Percentiles rank a stretch among this genome's conserved stretches.
These are phyloP conservation scores for Breviolum minutum DNA, from an alignment of 73 alveolate species.

Conservation along the genomic window DNA sequence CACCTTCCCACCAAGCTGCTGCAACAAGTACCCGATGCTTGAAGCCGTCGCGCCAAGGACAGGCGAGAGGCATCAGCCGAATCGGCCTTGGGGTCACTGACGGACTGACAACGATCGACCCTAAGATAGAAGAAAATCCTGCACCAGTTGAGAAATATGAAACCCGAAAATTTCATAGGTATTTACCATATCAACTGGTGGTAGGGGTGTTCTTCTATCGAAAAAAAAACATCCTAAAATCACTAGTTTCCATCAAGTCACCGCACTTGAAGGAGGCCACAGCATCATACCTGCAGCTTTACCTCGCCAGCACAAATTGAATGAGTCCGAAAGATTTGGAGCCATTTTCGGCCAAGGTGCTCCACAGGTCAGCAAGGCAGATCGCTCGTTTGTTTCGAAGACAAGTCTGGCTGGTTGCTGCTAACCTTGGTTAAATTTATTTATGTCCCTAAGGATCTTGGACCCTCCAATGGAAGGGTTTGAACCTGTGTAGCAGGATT, in stretches of 20 bases:
- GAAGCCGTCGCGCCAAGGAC: conserved; percentile 58
- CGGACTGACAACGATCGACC: too few relatives aligned
- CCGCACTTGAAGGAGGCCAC: conserved; percentile 24
- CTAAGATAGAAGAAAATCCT: too few relatives aligned
- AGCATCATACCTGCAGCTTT: conserved; percentile 62
- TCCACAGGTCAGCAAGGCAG: conserved; percentile 31
- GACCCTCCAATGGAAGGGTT: too few relatives aligned
- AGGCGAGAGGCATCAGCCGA: conserved; percentile 7
- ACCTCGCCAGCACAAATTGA: neutral
- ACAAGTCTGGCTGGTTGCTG: conserved; percentile 31
- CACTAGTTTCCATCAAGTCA: neutral
- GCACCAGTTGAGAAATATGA: too few relatives aligned
- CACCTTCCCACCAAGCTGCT: conserved; percentile 4
- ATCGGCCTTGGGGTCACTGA: too few relatives aligned
- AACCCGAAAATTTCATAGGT: too few relatives aligned
- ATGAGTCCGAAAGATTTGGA: neutral
- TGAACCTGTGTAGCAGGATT: too few relatives aligned
- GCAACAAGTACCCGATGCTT: conserved; percentile 45
- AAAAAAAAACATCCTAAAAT: neutral
- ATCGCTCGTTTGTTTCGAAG: conserved; percentile 19
- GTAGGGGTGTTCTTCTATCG: too few relatives aligned
- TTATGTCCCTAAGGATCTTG: too few relatives aligned
- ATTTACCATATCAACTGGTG: too few relatives aligned
- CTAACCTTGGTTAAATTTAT: neutral
- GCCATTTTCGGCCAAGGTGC: neutral